phyloP scores from a whole-genome alignment of 139 green algal species.

The Gonium pectorale region DNA sequence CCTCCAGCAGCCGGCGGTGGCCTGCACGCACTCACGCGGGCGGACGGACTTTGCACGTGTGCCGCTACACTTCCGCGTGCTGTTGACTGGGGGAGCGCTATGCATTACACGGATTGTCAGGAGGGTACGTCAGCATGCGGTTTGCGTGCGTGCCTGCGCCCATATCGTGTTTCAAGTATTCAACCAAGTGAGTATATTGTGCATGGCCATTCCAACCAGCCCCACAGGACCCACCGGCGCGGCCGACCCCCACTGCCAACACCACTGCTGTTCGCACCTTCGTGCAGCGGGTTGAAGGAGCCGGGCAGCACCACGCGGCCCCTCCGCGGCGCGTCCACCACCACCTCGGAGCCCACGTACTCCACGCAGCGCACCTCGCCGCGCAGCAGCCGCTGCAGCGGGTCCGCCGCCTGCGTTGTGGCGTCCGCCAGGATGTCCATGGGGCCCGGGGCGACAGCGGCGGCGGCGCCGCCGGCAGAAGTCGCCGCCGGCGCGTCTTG shows the following conservation, averaged over 20 bases:
- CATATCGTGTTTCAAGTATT: neutral
- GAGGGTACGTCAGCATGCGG: too few species aligned
- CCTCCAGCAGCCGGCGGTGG: slow-evolving; percentile 57
- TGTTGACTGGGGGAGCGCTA: too few species aligned
- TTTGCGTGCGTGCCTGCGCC: too few species aligned
- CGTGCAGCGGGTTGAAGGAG: slow-evolving; percentile 95
- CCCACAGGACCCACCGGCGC: too few species aligned
- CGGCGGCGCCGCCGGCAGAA: neutral
- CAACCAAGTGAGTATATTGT: too few species aligned
- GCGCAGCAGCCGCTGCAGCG: slow-evolving; percentile 66
- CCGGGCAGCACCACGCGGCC: slow-evolving; percentile 82
- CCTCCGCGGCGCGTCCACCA: slow-evolving; percentile 74
- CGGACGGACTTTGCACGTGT: too few species aligned
- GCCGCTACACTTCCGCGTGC: too few species aligned
- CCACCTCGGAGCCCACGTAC: slow-evolving; percentile 68
- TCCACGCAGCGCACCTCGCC: slow-evolving; percentile 74
- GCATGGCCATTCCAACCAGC: too few species aligned
- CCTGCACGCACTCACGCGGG: slow-evolving; percentile 39
- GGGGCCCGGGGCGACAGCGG: neutral
- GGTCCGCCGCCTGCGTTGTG: slow-evolving; percentile 21
- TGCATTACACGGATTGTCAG: too few species aligned
- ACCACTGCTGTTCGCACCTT: slow-evolving; percentile 52
- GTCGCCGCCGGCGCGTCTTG: neutral
- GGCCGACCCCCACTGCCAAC: too few species aligned
- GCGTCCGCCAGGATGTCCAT: slow-evolving; percentile 52